phyloP scores from a whole-genome alignment of 2,329 filamentous ascomycete species.

The Aureobasidium sp. region DNA sequence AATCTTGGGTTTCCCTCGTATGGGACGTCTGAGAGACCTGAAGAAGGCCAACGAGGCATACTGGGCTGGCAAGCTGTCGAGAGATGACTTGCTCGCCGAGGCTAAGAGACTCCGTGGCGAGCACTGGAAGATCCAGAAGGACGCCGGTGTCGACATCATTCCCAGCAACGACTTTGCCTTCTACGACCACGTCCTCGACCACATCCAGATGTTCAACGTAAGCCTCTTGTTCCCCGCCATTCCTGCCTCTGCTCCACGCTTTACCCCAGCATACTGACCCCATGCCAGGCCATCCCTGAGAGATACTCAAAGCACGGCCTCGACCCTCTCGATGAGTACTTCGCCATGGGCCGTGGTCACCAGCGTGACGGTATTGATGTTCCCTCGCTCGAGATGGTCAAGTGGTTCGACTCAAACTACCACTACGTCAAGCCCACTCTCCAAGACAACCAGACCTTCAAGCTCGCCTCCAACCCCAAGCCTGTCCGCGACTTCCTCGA shows the following conservation, averaged over 20 bases:
- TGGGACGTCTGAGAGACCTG: conserved; percentile 96
- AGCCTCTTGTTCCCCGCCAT: conserved; percentile 32
- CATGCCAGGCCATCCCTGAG: conserved; percentile 70
- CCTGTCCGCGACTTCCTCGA: conserved; percentile 90
- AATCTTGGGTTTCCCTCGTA: conserved; percentile 96
- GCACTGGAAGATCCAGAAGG: conserved; percentile 99
- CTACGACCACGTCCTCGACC: conserved; percentile 95
- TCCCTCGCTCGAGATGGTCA: conserved; percentile 88
- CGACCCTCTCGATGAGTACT: conserved; percentile 89
- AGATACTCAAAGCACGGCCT: conserved; percentile 89
- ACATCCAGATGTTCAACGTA: conserved; percentile 97
- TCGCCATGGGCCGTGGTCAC: conserved; percentile 98
- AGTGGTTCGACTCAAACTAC: conserved; percentile 99
- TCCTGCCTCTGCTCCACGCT: background rate
- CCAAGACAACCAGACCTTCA: conserved; percentile 95
- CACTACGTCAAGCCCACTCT: conserved; percentile 99
- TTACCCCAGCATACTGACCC: conserved; percentile 8
- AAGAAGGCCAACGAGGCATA: conserved; percentile 99
- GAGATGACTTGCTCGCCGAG: conserved; percentile 83
- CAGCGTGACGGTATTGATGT: conserved; percentile 94
- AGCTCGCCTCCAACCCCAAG: conserved; percentile 80
- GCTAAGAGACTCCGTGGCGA: conserved; percentile 93
- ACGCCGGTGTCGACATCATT: conserved; percentile 94
- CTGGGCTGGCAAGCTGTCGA: conserved; percentile 92
- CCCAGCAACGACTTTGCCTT: conserved; percentile 99